These are phyloP conservation scores for Epichloe coenophiala DNA, from an alignment of 2,329 filamentous ascomycete genomes.

Conservation along the genomic window DNA sequence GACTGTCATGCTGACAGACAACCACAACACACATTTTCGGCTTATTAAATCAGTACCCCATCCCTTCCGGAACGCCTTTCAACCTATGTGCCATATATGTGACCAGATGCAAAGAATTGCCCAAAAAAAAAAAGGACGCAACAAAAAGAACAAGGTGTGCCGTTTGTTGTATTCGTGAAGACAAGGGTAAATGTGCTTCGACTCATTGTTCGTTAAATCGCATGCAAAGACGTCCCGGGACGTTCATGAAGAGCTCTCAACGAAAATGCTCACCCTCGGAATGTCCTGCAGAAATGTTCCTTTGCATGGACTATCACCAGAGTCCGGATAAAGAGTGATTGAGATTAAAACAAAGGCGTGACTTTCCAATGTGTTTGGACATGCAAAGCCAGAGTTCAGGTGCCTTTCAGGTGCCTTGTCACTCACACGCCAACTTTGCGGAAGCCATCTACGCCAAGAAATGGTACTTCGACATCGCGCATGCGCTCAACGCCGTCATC, in stretches of 20 bases:
- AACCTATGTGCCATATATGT: not conserved
- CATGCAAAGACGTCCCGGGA: not conserved
- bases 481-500: slow-evolving; percentile 58
- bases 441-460: slow-evolving; percentile 28
- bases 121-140: not conserved
- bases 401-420: not conserved
- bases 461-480: slow-evolving; percentile 48
- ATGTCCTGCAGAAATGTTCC: not conserved
- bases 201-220: not conserved
- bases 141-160: not conserved
- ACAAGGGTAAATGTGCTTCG: not conserved
- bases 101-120: not conserved
- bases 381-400: not conserved
- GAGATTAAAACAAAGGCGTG: not conserved
- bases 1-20: not conserved
- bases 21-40: not conserved
- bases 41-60: not conserved
- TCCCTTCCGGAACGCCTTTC: not conserved
- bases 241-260: not conserved
- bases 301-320: not conserved
- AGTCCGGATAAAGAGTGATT: not conserved
- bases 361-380: not conserved
- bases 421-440: slow-evolving; percentile 10
- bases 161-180: not conserved
- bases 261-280: not conserved